Evolutionary conservation across 2,329 filamentous ascomycete species (phyloP).

Genomic region (Aspergillus quadrilineatus): DNA sequence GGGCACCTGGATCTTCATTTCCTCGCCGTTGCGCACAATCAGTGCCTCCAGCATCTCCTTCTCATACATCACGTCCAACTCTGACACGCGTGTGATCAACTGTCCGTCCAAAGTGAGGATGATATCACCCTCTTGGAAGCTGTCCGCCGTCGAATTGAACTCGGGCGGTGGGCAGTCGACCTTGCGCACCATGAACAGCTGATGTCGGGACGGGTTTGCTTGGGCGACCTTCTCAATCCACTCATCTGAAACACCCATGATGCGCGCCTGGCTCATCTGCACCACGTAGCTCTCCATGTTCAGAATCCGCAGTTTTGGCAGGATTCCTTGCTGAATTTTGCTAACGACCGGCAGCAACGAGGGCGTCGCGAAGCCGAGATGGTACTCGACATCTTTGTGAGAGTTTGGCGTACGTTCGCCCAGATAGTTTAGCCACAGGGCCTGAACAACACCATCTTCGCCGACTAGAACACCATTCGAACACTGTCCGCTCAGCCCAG

Average conservation of each 20-base stretch:
- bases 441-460: slow-evolving; percentile 88
- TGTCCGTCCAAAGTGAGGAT: slow-evolving; percentile 87
- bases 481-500: slow-evolving; percentile 83
- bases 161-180: slow-evolving; percentile 62
- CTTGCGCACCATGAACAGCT: slow-evolving; percentile 98
- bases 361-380: slow-evolving; percentile 85
- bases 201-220: slow-evolving; percentile 87
- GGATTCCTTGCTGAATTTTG: slow-evolving; percentile 75
- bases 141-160: slow-evolving; percentile 49
- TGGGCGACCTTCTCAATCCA: slow-evolving; percentile 90
- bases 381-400: slow-evolving; percentile 92
- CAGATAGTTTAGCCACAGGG: slow-evolving; percentile 94
- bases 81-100: slow-evolving; percentile 87
- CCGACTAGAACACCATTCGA: slow-evolving; percentile 89
- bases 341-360: slow-evolving; percentile 84
- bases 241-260: slow-evolving; percentile 94
- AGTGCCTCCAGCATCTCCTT: slow-evolving; percentile 78
- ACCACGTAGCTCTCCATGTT: slow-evolving; percentile 94
- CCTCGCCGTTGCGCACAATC: slow-evolving; percentile 80
- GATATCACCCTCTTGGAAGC: slow-evolving; percentile 85
- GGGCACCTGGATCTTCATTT: slow-evolving; percentile 72
- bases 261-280: slow-evolving; percentile 92
- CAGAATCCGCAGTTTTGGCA: slow-evolving; percentile 81
- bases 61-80: slow-evolving; percentile 96
- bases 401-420: slow-evolving; percentile 78